Percentiles rank a stretch among this genome's conserved stretches.
Evolutionary conservation across 2,329 filamentous ascomycete genomes (phyloP).

Genomic region (Calonectria pseudoreteaudii): DNA sequence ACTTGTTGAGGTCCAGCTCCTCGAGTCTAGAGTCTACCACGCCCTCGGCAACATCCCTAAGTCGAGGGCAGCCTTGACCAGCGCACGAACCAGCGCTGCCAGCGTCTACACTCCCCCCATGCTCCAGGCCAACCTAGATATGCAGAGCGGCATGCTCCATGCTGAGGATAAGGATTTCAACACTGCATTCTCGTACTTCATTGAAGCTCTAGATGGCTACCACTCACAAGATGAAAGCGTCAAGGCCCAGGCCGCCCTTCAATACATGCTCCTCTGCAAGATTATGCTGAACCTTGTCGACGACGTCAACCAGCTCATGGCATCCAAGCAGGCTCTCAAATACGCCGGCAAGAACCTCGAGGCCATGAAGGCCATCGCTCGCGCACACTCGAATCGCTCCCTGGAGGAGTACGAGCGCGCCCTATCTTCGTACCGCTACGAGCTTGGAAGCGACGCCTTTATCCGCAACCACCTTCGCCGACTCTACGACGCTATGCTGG

Average conservation of each 20-base stretch:
- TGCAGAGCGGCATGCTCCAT: slow-evolving; percentile 99
- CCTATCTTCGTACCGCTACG: slow-evolving; percentile 88
- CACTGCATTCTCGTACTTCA: slow-evolving; percentile 98
- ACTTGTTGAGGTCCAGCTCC: slow-evolving; percentile 95
- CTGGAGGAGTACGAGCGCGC: slow-evolving; percentile 98
- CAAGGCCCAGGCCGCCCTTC: slow-evolving; percentile 95
- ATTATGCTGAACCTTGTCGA: slow-evolving; percentile 98
- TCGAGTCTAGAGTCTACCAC: slow-evolving; percentile 97
- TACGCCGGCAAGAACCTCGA: slow-evolving; percentile 96
- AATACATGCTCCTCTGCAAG: slow-evolving; percentile 99
- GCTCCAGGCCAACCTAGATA: slow-evolving; percentile 95
- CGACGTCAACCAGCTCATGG: slow-evolving; percentile 95
- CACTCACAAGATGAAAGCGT: slow-evolving; percentile 88
- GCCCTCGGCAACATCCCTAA: slow-evolving; percentile 97
- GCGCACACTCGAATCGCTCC: slow-evolving; percentile 93
- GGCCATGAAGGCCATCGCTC: slow-evolving; percentile 98
- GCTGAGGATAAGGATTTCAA: slow-evolving; percentile 99
- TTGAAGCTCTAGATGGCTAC: slow-evolving; percentile 97
- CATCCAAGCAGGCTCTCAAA: slow-evolving; percentile 95
- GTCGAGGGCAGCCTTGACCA: slow-evolving; percentile 92
- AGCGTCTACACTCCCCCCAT: slow-evolving; percentile 97
- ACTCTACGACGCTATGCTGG: slow-evolving; percentile 97
- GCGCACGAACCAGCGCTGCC: slow-evolving; percentile 92
- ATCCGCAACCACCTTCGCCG: slow-evolving; percentile 96
- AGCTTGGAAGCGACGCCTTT: slow-evolving; percentile 94